Conservation (phyloP, 208 protist genomes). For the Crithidia thermophila region DNA sequence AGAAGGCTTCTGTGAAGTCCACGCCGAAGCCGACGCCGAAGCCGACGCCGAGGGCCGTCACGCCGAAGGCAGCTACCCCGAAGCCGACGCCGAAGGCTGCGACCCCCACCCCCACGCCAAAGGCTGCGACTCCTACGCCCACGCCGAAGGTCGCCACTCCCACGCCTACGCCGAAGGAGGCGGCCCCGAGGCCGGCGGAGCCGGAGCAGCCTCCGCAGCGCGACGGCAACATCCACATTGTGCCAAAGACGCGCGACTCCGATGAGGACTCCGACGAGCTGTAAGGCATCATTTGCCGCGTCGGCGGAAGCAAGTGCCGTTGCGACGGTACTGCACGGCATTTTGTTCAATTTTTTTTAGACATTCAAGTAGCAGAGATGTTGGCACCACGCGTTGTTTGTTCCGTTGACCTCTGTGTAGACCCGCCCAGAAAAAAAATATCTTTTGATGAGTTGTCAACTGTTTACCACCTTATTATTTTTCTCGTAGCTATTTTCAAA, state of each 20-base stretch:
- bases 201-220: slow-evolving; percentile 16
- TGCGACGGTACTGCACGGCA: too few relatives aligned
- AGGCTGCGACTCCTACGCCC: neutral
- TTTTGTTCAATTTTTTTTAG: too few relatives aligned
- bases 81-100: slow-evolving; percentile 15
- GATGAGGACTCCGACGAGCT: slow-evolving; percentile 23
- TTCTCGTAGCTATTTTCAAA: too few relatives aligned
- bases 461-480: too few relatives aligned
- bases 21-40: slow-evolving; percentile 4
- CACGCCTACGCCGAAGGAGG: neutral
- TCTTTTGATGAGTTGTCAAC: too few relatives aligned
- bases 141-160: neutral
- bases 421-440: too few relatives aligned
- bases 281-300: too few relatives aligned
- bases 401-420: too few relatives aligned
- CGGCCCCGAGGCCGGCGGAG: neutral
- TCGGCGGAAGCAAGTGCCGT: too few relatives aligned
- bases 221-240: slow-evolving; percentile 21
- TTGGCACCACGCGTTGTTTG: too few relatives aligned
- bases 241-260: slow-evolving; percentile 24
- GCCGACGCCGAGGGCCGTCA: neutral
- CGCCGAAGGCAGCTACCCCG: slow-evolving; percentile 10
- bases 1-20: slow-evolving; percentile 19
- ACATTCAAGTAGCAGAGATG: too few relatives aligned
- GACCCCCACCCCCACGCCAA: neutral